A percentile compares a stretch with the other conserved stretches of the same genome.
These are phyloP conservation scores for Cenchrus americanus DNA, from an alignment of 176 grass and related monocot species.

Conservation along the genomic window DNA sequence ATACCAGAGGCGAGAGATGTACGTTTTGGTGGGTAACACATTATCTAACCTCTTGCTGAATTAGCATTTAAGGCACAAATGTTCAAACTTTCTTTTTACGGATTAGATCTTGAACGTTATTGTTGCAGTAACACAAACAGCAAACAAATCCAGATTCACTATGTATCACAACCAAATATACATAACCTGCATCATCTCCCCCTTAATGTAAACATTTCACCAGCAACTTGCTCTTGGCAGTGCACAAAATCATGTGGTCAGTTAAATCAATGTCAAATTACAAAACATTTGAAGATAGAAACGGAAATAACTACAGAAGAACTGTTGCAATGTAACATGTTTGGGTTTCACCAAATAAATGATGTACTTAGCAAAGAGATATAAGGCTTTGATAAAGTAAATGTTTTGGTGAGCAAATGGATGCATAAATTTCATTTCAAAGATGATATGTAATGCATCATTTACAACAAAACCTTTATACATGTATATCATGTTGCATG, in stretches of 20 bases:
- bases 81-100: background rate
- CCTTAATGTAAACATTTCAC: background rate
- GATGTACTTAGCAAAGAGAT: conserved; percentile 7
- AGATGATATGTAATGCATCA: conserved; percentile 31
- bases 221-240: background rate
- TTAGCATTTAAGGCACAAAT: conserved; percentile 32
- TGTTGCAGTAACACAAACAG: background rate
- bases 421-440: conserved; percentile 22
- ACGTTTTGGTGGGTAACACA: conserved; percentile 73
- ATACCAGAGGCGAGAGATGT: conserved; percentile 78
- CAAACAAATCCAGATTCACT: background rate
- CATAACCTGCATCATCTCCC: background rate
- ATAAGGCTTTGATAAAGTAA: conserved; percentile 31
- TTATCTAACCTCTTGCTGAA: conserved; percentile 40
- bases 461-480: background rate
- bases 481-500: conserved; percentile 4
- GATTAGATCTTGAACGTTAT: background rate
- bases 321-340: background rate
- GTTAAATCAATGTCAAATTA: conserved; percentile 20
- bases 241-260: background rate
- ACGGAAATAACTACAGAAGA: conserved; percentile 20
- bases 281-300: conserved; percentile 23
- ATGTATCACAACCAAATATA: background rate
- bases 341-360: background rate
- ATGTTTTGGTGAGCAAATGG: background rate